Evolutionary conservation across 2,329 filamentous ascomycete species (phyloP), one percentile per base, ranked within the genome.

Genomic region (Fusarium globosum): DNA sequence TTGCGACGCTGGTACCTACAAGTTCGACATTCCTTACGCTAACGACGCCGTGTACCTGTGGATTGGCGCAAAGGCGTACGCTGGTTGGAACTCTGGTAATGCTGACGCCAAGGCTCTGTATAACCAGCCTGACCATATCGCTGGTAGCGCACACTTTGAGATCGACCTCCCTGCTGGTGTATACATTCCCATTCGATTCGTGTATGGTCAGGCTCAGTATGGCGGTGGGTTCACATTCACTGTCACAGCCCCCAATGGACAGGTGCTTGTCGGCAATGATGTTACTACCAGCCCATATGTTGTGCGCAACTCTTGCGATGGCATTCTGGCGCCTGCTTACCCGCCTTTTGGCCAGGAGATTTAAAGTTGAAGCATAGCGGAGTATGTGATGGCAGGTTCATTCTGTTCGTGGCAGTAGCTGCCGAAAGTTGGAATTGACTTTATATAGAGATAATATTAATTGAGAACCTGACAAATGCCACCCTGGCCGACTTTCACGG

Each of bases 41-140:
- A 68, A 68, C 6, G 65, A 68, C 13, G 65, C 53, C 0, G 28
- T 68, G 5, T 68, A 68, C 7, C 46, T 68, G 2, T 68, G 65
- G 65, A 0, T 68, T 3, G 65, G 53, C 0, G 1, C 3, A 7
- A 15, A 20, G 0, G 63, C 65, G 0, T 68, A 68, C 20, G 6
- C 0, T 18, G 15, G 39, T 0, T 68, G 65, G 63, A 21, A 0
- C 8, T 12, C 23, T 2, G 1, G 1, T 1, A 61, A 61, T n/a
- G 63, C 65, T 1, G 4, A 48, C 21, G 65, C 65, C 0, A 68
- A 61, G n/a, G 65, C 46, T 4, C 53, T 53, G 5, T 68, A 68
- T 1, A 55, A 68, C 7, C 63, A 68, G 6, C 55, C 63, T 3
- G 65, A 61, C 6, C 64, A 49, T 5, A 62, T 68, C 21, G 36